Conservation (phyloP, 352 stramenopile genomes). For the Pythium apleroticum region DNA sequence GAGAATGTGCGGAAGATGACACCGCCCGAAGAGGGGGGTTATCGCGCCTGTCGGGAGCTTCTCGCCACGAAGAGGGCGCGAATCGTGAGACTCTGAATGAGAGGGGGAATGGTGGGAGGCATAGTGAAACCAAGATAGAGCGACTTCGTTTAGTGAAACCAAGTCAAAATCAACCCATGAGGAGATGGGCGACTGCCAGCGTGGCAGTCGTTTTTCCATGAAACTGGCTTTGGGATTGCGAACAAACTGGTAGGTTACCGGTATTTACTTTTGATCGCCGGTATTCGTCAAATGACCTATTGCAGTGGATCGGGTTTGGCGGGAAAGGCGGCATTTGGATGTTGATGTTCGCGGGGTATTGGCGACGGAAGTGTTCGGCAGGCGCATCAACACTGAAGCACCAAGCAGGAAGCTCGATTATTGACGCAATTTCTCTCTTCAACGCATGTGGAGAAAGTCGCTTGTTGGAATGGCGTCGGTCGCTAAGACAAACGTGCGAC, state of each 20-base stretch:
- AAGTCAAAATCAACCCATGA: conserved; percentile 24
- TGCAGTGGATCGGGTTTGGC: neutral
- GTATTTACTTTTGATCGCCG: no score
- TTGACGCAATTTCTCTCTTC: neutral
- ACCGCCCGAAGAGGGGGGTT: neutral
- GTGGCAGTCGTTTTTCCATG: neutral
- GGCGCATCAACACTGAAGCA: no score
- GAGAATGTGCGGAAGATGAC: conserved; percentile 15
- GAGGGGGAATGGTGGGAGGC: neutral
- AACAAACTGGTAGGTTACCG: neutral
- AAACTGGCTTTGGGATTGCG: neutral
- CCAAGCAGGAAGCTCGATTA: no score
- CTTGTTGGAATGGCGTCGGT: neutral
- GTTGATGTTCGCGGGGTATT: neutral
- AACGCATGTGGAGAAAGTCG: neutral
- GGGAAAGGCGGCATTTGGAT: neutral
- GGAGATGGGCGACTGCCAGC: neutral
- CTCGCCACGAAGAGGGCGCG: neutral
- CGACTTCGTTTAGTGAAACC: neutral
- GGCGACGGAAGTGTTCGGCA: neutral
- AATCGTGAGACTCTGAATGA: neutral
- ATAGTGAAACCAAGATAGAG: conserved; percentile 10
- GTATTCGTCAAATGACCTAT: neutral
- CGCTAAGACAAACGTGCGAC: neutral
- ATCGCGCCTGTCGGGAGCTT: conserved; percentile 3